Evolutionary conservation across 805 yeast species (phyloP).

Genomic region (Candida krabiensis): DNA sequence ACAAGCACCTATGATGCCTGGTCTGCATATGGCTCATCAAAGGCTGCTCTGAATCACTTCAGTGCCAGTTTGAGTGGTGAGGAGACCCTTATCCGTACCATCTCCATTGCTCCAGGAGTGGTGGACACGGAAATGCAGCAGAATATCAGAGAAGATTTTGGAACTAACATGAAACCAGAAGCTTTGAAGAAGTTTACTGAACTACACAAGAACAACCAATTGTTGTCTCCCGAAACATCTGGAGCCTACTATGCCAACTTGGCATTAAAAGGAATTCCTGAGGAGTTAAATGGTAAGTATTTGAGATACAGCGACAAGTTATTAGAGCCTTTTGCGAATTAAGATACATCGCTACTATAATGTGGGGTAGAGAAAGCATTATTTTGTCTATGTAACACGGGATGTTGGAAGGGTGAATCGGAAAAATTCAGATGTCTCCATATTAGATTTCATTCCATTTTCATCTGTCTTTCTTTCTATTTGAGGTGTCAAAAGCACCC

Average conservation of each 20-base stretch:
- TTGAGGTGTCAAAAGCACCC: too few relatives aligned
- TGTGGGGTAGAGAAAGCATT: background rate
- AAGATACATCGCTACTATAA: background rate
- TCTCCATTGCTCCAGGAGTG: constrained; percentile 92
- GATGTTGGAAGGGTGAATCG: too few relatives aligned
- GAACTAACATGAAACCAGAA: constrained; percentile 58
- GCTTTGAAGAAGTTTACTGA: constrained; percentile 63
- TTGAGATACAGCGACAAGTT: constrained; percentile 56
- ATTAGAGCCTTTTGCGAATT: constrained; percentile 11
- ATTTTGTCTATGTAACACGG: too few relatives aligned
- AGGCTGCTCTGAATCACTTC: constrained; percentile 86
- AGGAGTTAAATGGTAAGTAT: constrained; percentile 63
- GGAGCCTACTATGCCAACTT: constrained; percentile 68
- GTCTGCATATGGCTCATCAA: constrained; percentile 91
- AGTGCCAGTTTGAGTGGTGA: constrained; percentile 67
- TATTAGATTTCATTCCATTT: too few relatives aligned
- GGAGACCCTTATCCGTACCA: constrained; percentile 54
- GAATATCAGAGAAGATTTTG: constrained; percentile 67
- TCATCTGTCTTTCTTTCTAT: too few relatives aligned
- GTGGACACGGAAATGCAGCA: constrained; percentile 90
- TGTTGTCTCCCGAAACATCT: constrained; percentile 71
- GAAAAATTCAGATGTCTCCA: too few relatives aligned
- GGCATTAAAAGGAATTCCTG: constrained; percentile 58
- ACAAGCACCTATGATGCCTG: constrained; percentile 66
- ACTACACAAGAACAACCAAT: constrained; percentile 54